phyloP scores from a whole-genome alignment of 352 stramenopile species.

The Phytophthora sojae region DNA sequence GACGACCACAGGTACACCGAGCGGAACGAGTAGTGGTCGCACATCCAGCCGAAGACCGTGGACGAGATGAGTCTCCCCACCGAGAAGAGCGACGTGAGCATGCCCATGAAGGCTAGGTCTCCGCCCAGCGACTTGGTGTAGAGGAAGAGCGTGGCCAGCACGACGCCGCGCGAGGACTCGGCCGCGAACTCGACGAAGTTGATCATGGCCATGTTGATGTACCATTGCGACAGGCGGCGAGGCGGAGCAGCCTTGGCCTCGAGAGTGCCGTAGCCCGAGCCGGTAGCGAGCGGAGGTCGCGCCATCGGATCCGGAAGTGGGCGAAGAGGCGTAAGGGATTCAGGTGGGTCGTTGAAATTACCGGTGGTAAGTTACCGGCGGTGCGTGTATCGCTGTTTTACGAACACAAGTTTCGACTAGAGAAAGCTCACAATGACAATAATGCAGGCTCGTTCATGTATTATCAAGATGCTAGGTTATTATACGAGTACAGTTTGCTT shows the following conservation, averaged over 20 bases:
- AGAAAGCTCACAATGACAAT: background rate
- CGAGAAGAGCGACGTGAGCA: conserved; percentile 80
- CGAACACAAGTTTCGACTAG: background rate
- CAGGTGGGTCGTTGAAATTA: background rate
- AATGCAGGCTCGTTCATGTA: background rate
- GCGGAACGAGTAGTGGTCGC: conserved; percentile 78
- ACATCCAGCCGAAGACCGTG: conserved; percentile 82
- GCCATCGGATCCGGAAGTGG: background rate
- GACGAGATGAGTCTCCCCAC: conserved; percentile 78
- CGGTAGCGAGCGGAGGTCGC: background rate
- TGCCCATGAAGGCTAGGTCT: conserved; percentile 71
- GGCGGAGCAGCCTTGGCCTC: conserved; percentile 29
- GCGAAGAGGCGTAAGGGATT: background rate
- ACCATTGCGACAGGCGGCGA: conserved; percentile 55
- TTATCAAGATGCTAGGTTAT: background rate
- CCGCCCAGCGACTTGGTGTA: conserved; percentile 81
- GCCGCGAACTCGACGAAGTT: conserved; percentile 86
- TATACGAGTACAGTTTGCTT: background rate
- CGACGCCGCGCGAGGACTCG: conserved; percentile 73
- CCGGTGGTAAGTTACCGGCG: too few relatives aligned
- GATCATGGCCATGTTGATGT: conserved; percentile 74
- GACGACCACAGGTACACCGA: conserved; percentile 80
- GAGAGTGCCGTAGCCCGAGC: conserved; percentile 32
- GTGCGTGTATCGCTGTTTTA: background rate
- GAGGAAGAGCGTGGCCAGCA: conserved; percentile 81